Evolutionary conservation across 2,329 filamentous ascomycete genomes (phyloP), one percentile per base, ranked within the genome.

Genomic region (Colletotrichum sp.): DNA sequence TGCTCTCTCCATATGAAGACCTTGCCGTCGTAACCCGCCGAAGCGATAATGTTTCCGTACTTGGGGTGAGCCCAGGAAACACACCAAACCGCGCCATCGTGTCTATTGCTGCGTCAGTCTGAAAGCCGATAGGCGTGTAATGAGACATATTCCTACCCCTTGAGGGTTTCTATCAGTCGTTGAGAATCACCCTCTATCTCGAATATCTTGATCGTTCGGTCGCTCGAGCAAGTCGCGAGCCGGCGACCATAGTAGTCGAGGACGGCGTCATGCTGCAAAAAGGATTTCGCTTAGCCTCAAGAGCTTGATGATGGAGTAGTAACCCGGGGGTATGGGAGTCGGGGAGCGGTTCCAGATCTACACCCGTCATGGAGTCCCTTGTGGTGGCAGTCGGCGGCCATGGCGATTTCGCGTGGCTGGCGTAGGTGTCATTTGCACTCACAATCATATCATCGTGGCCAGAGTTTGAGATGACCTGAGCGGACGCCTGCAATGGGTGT

Each of bases 361-460:
- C 59, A 18, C 18, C 21, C 43, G 21, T 28, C n/a, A 32, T 21
- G 28, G 8, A 6, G 43, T 48, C 43, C n/a, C 43, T n/a, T 26
- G 14, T 24, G 7, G 43, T 34, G 18, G n/a, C 43, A n/a, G 18
- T 52, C 43, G 43, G 43, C 13, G n/a, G 43, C n/a, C 12, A n/a
- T 52, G n/a, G 12, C 12, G 43, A 21, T 52, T 21, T 52, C 43
- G 10, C 30, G 34, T 24, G 18, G 9, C 57, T 24, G 26, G 10
- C 12, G 10, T 30, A 21, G 14, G 57, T 24, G 30, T n/a, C 10
- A 14, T 24, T 61, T 61, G 75, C 80, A 92, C 95, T 83, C 96
- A 99, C 96, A 91, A 99, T 98, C 96, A 99, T 99, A 85, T 98
- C 96, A 94, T 99, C 96, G 89, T 99, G 97, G 83, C 86, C 85